Conservation (phyloP, 305 asterid genomes). For the Solanum aculeatissimum region DNA sequence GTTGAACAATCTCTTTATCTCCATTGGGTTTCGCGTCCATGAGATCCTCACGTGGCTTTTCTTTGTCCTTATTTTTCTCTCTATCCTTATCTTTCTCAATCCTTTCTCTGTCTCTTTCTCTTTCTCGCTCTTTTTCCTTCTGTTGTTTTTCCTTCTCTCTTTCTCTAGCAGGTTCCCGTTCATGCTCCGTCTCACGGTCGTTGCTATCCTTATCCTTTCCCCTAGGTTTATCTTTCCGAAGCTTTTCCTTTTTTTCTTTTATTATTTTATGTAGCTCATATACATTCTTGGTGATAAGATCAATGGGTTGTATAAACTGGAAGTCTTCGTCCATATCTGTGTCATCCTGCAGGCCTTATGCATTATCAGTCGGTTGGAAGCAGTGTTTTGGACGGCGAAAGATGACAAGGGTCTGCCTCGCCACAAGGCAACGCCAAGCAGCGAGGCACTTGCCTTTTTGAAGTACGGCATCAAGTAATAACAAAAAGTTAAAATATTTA, state of each 20-base stretch:
- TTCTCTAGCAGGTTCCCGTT: slow-evolving; percentile 51
- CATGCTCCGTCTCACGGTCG: slow-evolving; percentile 41
- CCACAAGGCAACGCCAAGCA: too few species aligned
- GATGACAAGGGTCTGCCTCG: too few species aligned
- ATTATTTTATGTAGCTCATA: slow-evolving; percentile 66
- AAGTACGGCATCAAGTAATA: too few species aligned
- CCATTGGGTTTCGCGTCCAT: slow-evolving; percentile 31
- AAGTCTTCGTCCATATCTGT: slow-evolving; percentile 77
- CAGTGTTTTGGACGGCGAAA: too few species aligned
- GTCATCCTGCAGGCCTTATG: slow-evolving; percentile 60
- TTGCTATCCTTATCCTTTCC: slow-evolving; percentile 61
- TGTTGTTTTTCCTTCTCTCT: slow-evolving; percentile 58
- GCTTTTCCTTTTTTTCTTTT: slow-evolving; percentile 68
- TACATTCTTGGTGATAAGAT: slow-evolving; percentile 81
- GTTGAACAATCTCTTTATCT: slow-evolving; percentile 33
- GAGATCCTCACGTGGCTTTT: slow-evolving; percentile 47
- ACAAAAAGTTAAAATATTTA: too few species aligned
- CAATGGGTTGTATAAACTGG: slow-evolving; percentile 84
- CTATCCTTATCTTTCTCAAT: slow-evolving; percentile 35
- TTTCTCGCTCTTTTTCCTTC: slow-evolving; percentile 52
- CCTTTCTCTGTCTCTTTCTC: slow-evolving; percentile 13
- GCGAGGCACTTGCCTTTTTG: too few species aligned
- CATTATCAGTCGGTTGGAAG: slow-evolving; percentile 17
- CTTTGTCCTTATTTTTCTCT: slow-evolving; percentile 58
- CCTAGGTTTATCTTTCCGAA: slow-evolving; percentile 43